Evolutionary conservation across 352 stramenopile genomes (phyloP).

Genomic region (Pythium brassicae): DNA sequence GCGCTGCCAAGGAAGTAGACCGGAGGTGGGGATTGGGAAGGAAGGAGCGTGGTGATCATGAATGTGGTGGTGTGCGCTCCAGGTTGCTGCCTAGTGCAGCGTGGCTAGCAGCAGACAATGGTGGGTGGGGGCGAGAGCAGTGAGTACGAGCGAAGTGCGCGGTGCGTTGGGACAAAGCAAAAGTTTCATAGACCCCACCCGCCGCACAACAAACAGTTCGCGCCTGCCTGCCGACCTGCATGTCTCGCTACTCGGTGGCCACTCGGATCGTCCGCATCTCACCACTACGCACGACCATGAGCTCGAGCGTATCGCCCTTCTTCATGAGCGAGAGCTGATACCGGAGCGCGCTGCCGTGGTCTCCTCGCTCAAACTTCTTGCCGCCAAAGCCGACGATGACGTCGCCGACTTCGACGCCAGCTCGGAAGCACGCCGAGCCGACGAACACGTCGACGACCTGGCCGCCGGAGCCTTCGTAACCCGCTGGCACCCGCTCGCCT

Average conservation of each 20-base stretch:
- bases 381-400: slow-evolving; percentile 46
- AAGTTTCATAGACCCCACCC: neutral
- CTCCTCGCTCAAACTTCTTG: slow-evolving; percentile 38
- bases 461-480: slow-evolving; percentile 38
- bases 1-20: too few species aligned
- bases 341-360: slow-evolving; percentile 46
- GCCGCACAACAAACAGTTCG: too few species aligned
- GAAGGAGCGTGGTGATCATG: neutral
- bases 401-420: slow-evolving; percentile 44
- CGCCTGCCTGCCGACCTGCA: neutral
- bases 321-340: slow-evolving; percentile 53
- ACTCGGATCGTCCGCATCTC: slow-evolving; percentile 37
- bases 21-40: neutral
- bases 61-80: neutral
- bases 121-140: neutral
- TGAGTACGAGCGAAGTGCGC: neutral
- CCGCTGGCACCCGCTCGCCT: slow-evolving; percentile 17
- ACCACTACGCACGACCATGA: slow-evolving; percentile 36
- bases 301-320: slow-evolving; percentile 42
- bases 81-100: too few species aligned
- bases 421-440: slow-evolving; percentile 42
- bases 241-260: slow-evolving; percentile 28
- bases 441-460: slow-evolving; percentile 49
- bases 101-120: neutral
- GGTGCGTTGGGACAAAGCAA: neutral